phyloP scores from a whole-genome alignment of 2,329 filamentous ascomycete genomes.

The Beauveria sp. region DNA sequence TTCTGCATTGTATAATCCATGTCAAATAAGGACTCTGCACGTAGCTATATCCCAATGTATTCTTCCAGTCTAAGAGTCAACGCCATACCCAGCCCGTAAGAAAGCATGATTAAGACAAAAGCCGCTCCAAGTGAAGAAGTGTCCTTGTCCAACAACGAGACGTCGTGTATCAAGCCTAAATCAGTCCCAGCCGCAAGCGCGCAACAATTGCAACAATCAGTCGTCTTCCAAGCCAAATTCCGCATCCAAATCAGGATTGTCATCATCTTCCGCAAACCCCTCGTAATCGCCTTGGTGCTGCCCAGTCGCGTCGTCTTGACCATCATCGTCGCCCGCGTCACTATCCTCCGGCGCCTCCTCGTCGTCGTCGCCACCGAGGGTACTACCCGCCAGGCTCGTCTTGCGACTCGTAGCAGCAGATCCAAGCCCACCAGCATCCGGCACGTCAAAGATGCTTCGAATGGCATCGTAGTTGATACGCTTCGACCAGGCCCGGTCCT shows the following conservation, averaged over 20 bases:
- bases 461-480: conserved; percentile 68
- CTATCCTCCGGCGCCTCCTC: conserved; percentile 28
- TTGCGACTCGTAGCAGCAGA: conserved; percentile 42
- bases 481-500: conserved; percentile 61
- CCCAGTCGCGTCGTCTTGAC: conserved; percentile 23
- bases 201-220: background rate
- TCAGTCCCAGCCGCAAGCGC: too few species aligned
- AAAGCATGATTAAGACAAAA: too few species aligned
- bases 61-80: background rate
- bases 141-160: too few species aligned
- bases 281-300: conserved; percentile 19
- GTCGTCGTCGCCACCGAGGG: conserved; percentile 26
- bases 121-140: background rate
- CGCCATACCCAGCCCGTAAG: background rate
- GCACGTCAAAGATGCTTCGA: conserved; percentile 46
- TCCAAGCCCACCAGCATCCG: conserved; percentile 36
- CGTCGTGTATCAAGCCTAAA: too few species aligned
- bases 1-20: background rate
- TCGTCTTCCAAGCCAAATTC: conserved; percentile 27
- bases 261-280: conserved; percentile 29
- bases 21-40: background rate
- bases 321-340: conserved; percentile 29
- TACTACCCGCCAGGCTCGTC: conserved; percentile 31
- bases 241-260: conserved; percentile 30
- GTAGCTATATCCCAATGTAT: background rate